phyloP scores from a whole-genome alignment of 192 early-diverging fungal species.

The Backusella tuberculispora region DNA sequence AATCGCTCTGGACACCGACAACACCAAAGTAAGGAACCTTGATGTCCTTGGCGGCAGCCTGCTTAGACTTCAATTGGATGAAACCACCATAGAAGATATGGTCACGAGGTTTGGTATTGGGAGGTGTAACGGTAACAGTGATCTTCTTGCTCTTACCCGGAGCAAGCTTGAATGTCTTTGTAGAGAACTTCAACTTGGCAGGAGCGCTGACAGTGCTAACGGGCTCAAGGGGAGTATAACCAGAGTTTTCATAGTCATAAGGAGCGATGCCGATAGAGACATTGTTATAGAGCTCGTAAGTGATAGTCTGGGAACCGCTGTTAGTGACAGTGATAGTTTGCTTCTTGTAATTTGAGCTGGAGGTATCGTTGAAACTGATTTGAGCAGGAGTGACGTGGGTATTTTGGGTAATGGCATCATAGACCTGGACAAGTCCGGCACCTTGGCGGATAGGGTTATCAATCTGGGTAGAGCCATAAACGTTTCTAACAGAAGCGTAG shows the following conservation, averaged over 20 bases:
- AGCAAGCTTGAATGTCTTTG: constrained; percentile 24
- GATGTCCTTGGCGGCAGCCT: constrained; percentile 25
- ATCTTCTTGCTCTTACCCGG: constrained; percentile 29
- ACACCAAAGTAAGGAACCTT: constrained; percentile 56
- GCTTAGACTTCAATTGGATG: constrained; percentile 39
- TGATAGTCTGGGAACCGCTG: constrained; percentile 40
- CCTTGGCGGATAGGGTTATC: constrained; percentile 50
- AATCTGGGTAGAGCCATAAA: neutral
- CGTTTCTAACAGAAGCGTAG: constrained; percentile 19
- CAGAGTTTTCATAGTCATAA: constrained; percentile 35
- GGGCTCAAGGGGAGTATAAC: constrained; percentile 28
- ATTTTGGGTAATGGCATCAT: constrained; percentile 46
- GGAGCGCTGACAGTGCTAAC: constrained; percentile 14
- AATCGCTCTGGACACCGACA: constrained; percentile 46
- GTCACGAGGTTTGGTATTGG: constrained; percentile 35
- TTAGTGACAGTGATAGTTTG: constrained; percentile 52
- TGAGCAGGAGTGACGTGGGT: constrained; percentile 47
- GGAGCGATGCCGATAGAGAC: constrained; percentile 45
- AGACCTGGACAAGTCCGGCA: constrained; percentile 58
- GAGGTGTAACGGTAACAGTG: constrained; percentile 33
- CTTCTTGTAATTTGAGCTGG: constrained; percentile 33
- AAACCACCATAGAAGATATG: constrained; percentile 55
- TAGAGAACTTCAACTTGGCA: constrained; percentile 32
- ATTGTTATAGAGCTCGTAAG: constrained; percentile 45
- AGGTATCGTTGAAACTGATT: constrained; percentile 59